Conservation (phyloP, 139 green algal species). For the Chlamydomonas sphaeroides region DNA sequence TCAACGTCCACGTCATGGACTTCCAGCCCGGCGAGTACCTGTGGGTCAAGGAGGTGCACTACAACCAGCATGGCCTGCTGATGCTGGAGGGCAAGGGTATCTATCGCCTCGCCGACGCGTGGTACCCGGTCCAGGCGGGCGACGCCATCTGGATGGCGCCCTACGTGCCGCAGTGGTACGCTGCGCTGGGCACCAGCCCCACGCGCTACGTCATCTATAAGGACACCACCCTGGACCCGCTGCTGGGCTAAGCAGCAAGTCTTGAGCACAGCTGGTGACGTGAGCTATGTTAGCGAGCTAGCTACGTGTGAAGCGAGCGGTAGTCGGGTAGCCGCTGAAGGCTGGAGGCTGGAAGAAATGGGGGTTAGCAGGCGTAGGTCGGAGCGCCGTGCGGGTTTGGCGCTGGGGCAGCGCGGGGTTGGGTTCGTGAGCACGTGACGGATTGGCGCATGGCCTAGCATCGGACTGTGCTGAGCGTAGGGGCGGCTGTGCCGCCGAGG, state of each 20-base stretch:
- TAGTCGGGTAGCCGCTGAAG: no score
- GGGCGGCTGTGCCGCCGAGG: no score
- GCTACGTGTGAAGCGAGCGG: no score
- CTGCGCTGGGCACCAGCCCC: slow-evolving; percentile 75
- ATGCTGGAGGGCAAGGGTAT: slow-evolving; percentile 93
- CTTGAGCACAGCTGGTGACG: no score
- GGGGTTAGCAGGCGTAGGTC: no score
- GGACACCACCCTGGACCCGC: slow-evolving; percentile 81
- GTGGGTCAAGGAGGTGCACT: slow-evolving; percentile 95
- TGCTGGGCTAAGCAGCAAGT: slow-evolving; percentile 49
- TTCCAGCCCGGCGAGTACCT: slow-evolving; percentile 91
- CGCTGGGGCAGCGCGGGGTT: no score
- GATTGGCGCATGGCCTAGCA: no score
- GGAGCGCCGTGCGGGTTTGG: no score
- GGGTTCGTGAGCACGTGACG: no score
- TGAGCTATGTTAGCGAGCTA: no score
- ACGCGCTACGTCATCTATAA: slow-evolving; percentile 92
- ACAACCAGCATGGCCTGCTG: slow-evolving; percentile 97
- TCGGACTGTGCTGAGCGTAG: no score
- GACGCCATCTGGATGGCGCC: slow-evolving; percentile 92
- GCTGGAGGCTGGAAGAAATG: no score
- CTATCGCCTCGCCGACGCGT: slow-evolving; percentile 90
- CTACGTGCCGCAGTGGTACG: slow-evolving; percentile 93
- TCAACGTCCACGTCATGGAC: slow-evolving; percentile 98
- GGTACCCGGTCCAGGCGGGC: slow-evolving; percentile 85